A percentile compares a stretch with the other conserved stretches of the same genome.
These are phyloP conservation scores for Calonectria henricotiae DNA, from an alignment of 2,329 filamentous ascomycete species.

Conservation along the genomic window DNA sequence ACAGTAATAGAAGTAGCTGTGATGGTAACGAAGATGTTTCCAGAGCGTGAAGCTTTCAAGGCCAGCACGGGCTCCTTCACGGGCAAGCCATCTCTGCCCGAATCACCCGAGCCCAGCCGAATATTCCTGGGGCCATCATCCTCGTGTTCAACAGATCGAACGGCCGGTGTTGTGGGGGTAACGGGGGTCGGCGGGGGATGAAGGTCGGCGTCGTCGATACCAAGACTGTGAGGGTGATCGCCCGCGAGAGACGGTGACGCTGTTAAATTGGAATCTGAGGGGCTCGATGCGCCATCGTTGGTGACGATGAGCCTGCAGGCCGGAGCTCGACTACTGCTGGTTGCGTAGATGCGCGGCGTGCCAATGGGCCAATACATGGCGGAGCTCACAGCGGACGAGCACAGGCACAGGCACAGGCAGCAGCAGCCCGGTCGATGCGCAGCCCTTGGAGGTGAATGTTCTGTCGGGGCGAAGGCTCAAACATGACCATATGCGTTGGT, in stretches of 20 bases:
- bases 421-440: slow-evolving; percentile 41
- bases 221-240: slow-evolving; percentile 49
- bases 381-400: slow-evolving; percentile 46
- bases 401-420: slow-evolving; percentile 32
- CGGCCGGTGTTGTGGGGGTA: slow-evolving; percentile 72
- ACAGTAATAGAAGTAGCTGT: slow-evolving; percentile 89
- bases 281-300: slow-evolving; percentile 72
- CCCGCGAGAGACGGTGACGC: slow-evolving; percentile 40
- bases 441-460: slow-evolving; percentile 40
- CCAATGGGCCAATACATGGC: slow-evolving; percentile 94
- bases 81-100: slow-evolving; percentile 59
- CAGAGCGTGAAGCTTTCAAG: slow-evolving; percentile 83
- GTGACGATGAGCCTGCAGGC: slow-evolving; percentile 69
- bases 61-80: slow-evolving; percentile 79
- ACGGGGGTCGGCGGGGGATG: slow-evolving; percentile 64
- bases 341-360: slow-evolving; percentile 87
- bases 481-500: slow-evolving; percentile 50
- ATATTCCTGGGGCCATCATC: slow-evolving; percentile 54
- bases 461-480: slow-evolving; percentile 45
- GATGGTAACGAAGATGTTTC: slow-evolving; percentile 89
- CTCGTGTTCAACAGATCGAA: slow-evolving; percentile 74
- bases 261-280: slow-evolving; percentile 52
- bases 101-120: slow-evolving; percentile 49
- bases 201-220: slow-evolving; percentile 57
- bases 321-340: slow-evolving; percentile 76